Percentiles rank a stretch among this genome's conserved stretches.
Conservation (phyloP, 768 basidiomycete species). For the Ramaria sp. region DNA sequence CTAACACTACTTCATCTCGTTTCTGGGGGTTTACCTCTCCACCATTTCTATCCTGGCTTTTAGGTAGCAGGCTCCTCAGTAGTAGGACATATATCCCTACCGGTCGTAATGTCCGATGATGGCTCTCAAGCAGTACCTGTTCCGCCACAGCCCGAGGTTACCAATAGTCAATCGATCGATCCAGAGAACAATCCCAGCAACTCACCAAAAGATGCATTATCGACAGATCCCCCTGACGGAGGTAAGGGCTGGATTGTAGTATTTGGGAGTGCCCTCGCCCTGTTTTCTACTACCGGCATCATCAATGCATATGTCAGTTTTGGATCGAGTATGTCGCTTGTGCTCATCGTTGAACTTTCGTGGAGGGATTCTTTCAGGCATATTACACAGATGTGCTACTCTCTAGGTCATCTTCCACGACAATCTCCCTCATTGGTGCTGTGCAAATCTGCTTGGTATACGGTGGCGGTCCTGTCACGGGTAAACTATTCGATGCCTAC, state of each 20-base stretch:
- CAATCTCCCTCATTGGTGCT: slow-evolving; percentile 22
- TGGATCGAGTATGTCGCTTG: neutral
- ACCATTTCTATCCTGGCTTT: neutral
- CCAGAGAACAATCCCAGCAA: neutral
- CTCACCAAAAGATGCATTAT: neutral
- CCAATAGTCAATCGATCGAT: neutral
- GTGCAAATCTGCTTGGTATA: slow-evolving; percentile 21
- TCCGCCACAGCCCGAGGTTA: neutral
- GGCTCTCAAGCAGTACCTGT: neutral
- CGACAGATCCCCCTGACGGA: neutral
- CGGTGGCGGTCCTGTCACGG: neutral
- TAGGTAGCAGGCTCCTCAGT: neutral
- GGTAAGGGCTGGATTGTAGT: slow-evolving; percentile 4
- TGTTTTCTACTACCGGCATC: slow-evolving; percentile 5
- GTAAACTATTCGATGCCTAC: slow-evolving; percentile 3
- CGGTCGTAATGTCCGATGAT: neutral
- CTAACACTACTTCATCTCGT: neutral
- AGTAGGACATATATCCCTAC: neutral
- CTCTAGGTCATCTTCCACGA: slow-evolving; percentile 19
- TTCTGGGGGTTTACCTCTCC: neutral
- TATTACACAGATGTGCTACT: slow-evolving; percentile 10
- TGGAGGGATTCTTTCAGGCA: slow-evolving; percentile 4
- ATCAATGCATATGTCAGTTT: slow-evolving; percentile 7
- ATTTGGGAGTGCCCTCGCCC: slow-evolving; percentile 4
- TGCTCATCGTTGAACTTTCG: neutral